A percentile compares a stretch with the other conserved stretches of the same genome.
Conservation (phyloP, 163 green algal genomes). For the Scenedesmus sp. region DNA sequence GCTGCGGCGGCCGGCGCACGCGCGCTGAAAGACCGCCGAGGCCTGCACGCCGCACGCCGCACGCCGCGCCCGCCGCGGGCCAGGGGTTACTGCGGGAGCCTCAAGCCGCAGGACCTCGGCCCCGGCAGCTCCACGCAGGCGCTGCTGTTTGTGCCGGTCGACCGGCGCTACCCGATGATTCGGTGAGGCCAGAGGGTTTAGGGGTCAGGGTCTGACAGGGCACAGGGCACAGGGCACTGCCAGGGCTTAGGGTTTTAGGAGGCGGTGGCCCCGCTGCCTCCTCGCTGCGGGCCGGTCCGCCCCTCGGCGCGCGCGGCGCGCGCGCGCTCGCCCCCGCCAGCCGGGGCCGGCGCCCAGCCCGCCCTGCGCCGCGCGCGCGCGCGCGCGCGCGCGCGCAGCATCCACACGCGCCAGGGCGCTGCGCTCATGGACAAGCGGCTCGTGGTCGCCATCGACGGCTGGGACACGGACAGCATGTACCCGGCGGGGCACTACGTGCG, state of each 20-base stretch:
- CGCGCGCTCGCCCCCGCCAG: too few relatives aligned
- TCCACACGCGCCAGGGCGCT: conserved; percentile 85
- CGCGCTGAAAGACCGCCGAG: too few relatives aligned
- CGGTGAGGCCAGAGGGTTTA: too few relatives aligned
- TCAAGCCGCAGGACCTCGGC: conserved; percentile 63
- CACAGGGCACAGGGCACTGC: too few relatives aligned
- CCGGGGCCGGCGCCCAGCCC: too few relatives aligned
- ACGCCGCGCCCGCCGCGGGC: too few relatives aligned
- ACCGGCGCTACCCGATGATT: conserved; percentile 89
- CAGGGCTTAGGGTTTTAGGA: background rate
- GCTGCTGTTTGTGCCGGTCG: conserved; percentile 88
- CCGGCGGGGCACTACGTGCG: conserved; percentile 93
- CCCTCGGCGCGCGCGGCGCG: too few relatives aligned
- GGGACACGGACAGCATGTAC: conserved; percentile 81
- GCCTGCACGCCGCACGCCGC: too few relatives aligned
- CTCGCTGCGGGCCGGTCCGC: background rate
- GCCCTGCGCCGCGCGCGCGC: too few relatives aligned
- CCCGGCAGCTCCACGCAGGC: conserved; percentile 41
- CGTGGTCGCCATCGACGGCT: conserved; percentile 93
- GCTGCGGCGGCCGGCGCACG: too few relatives aligned
- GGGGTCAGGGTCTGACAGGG: too few relatives aligned
- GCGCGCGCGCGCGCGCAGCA: too few relatives aligned
- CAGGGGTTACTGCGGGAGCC: conserved; percentile 87
- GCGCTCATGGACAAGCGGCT: conserved; percentile 92
- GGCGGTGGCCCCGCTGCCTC: background rate